Percentiles rank a stretch among this genome's conserved stretches.
Evolutionary conservation across 2,329 filamentous ascomycete species (phyloP).

Genomic region (Scolecobasidium constrictum): DNA sequence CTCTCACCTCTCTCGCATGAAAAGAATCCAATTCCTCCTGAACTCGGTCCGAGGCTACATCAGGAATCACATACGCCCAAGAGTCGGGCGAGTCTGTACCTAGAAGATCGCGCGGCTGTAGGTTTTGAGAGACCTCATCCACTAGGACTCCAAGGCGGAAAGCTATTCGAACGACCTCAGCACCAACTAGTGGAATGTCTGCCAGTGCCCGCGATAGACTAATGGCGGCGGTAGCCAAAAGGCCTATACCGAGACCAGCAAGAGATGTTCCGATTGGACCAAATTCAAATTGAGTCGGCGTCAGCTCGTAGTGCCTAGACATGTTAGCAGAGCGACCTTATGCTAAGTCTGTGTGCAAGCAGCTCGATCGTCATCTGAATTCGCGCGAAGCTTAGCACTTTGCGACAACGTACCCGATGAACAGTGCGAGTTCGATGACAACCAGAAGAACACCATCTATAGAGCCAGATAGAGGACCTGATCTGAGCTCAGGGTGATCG

Average conservation of each 20-base stretch:
- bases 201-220: conserved; percentile 27
- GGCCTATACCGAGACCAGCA: conserved; percentile 33
- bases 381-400: neutral
- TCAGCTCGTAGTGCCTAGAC: conserved; percentile 13
- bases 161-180: conserved; percentile 30
- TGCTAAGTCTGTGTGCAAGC: no score
- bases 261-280: conserved; percentile 10
- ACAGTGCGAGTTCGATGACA: conserved; percentile 28
- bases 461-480: conserved; percentile 31
- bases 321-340: no score
- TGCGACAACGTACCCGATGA: conserved; percentile 32
- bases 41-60: neutral
- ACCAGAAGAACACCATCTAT: conserved; percentile 35
- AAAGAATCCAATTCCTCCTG: neutral
- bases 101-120: conserved; percentile 12
- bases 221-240: conserved; percentile 32
- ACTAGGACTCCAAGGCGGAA: conserved; percentile 23
- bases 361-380: no score
- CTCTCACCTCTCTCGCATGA: neutral
- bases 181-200: conserved; percentile 30
- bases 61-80: neutral
- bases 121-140: neutral
- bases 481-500: conserved; percentile 25
- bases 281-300: conserved; percentile 19
- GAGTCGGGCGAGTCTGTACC: neutral